These are phyloP conservation scores for Colletotrichum australisinense DNA, from an alignment of 2,329 filamentous ascomycete genomes.

Conservation along the genomic window DNA sequence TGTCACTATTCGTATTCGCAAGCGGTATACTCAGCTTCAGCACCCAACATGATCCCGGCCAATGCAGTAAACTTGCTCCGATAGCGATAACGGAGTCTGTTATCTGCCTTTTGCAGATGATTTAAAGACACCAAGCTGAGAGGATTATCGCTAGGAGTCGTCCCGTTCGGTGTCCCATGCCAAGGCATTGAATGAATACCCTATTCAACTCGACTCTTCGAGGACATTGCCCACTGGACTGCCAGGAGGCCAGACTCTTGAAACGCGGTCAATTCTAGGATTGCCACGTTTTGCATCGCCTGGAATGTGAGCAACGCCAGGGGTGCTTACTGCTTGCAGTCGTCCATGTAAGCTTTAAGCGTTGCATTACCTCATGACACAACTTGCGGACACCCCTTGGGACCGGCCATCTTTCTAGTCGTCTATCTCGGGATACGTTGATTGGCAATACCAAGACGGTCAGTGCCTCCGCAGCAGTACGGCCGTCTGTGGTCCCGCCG, in stretches of 20 bases:
- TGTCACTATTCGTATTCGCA: conserved; percentile 7
- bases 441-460: not conserved
- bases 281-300: conserved; percentile 21
- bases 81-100: not conserved
- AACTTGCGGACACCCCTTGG: not conserved
- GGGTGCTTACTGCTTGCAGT: conserved; percentile 16
- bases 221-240: conserved; percentile 4
- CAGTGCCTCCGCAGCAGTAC: not conserved
- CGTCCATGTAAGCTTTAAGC: conserved; percentile 17
- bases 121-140: not conserved
- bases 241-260: conserved; percentile 20
- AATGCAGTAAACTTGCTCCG: not conserved
- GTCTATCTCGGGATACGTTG: not conserved
- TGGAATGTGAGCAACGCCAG: conserved; percentile 9
- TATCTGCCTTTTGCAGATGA: not conserved
- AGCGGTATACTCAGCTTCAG: not conserved
- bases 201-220: not conserved
- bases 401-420: not conserved
- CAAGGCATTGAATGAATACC: not conserved
- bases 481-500: not conserved
- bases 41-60: not conserved
- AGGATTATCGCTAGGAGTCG: not conserved
- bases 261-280: conserved; percentile 20
- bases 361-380: conserved; percentile 13
- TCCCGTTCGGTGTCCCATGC: not conserved